A percentile compares a stretch with the other conserved stretches of the same genome.
phyloP scores from a whole-genome alignment of 164 flowering plant species.

The Houttuynia cordata region DNA sequence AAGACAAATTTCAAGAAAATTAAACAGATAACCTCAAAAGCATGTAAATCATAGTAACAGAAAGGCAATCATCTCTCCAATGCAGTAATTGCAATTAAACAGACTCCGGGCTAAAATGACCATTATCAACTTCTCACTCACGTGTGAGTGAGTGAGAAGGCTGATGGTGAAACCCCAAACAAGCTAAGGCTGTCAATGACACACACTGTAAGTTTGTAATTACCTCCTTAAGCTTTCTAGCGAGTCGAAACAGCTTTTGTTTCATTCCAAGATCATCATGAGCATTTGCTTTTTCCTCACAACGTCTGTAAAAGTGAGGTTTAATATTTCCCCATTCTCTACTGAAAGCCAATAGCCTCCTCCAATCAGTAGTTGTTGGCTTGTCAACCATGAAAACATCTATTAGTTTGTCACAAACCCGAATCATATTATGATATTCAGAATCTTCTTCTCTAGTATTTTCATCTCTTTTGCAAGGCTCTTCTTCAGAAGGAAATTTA shows the following conservation, averaged over 20 bases:
- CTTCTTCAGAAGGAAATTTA: slow-evolving; percentile 6
- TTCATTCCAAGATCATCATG: slow-evolving; percentile 70
- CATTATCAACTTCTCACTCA: too few relatives aligned
- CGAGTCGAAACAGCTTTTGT: slow-evolving; percentile 55
- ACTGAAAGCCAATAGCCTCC: slow-evolving; percentile 75
- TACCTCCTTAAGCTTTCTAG: slow-evolving; percentile 83
- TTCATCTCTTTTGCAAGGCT: slow-evolving; percentile 4
- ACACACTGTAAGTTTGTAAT: neutral
- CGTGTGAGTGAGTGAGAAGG: too few relatives aligned
- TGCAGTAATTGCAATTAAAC: neutral
- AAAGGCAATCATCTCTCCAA: neutral
- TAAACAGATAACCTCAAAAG: neutral
- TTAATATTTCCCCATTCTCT: slow-evolving; percentile 58
- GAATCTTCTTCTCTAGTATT: slow-evolving; percentile 17
- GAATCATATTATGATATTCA: slow-evolving; percentile 43
- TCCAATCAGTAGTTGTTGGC: slow-evolving; percentile 85
- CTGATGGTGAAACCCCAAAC: neutral
- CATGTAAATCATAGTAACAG: too few relatives aligned
- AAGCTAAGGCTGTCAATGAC: neutral
- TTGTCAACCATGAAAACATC: slow-evolving; percentile 90
- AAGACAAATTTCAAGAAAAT: slow-evolving; percentile 1
- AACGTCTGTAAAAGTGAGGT: slow-evolving; percentile 61
- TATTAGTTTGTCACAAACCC: slow-evolving; percentile 72
- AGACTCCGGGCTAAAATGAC: neutral
- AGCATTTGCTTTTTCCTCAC: slow-evolving; percentile 62